Evolutionary conservation across 2,329 filamentous ascomycete genomes (phyloP).

Genomic region (Onygena corvina): DNA sequence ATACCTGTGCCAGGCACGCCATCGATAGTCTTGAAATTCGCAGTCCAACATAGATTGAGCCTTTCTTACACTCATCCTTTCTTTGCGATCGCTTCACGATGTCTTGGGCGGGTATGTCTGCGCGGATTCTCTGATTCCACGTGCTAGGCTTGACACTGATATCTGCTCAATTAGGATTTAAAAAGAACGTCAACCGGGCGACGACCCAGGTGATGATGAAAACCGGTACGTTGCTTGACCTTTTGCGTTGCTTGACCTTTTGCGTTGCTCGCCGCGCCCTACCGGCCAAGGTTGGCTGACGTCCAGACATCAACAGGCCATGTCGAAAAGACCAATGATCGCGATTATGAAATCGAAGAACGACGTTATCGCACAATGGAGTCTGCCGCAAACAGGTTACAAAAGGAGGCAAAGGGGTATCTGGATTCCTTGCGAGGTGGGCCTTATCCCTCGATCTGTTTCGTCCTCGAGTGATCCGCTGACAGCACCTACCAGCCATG

Average conservation of each 20-base stretch:
- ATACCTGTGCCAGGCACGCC: neutral
- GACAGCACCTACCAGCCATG: constrained; percentile 54
- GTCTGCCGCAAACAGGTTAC: constrained; percentile 75
- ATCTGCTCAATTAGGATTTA: constrained; percentile 50
- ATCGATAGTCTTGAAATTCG: neutral
- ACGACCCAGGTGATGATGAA: constrained; percentile 99
- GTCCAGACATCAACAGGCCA: constrained; percentile 50
- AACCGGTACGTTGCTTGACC: constrained; percentile 49
- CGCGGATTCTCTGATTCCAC: neutral
- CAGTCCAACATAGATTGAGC: neutral
- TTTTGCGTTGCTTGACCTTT: neutral
- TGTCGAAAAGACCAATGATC: constrained; percentile 96
- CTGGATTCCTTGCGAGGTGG: constrained; percentile 82
- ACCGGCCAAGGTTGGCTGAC: neutral
- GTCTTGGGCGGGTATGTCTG: constrained; percentile 18
- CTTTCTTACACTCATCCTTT: neutral
- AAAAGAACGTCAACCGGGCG: constrained; percentile 96
- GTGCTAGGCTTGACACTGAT: neutral
- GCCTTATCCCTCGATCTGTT: constrained; percentile 12
- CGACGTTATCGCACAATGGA: constrained; percentile 97
- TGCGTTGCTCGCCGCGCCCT: too few species aligned
- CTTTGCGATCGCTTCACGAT: constrained; percentile 7
- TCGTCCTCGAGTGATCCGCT: neutral
- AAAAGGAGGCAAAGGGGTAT: constrained; percentile 97
- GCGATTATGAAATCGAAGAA: constrained; percentile 96